Evolutionary conservation across 1,139 yeast species (phyloP), one percentile per base, ranked within the genome.

Genomic region (Schwanniomyces etchellsii): DNA sequence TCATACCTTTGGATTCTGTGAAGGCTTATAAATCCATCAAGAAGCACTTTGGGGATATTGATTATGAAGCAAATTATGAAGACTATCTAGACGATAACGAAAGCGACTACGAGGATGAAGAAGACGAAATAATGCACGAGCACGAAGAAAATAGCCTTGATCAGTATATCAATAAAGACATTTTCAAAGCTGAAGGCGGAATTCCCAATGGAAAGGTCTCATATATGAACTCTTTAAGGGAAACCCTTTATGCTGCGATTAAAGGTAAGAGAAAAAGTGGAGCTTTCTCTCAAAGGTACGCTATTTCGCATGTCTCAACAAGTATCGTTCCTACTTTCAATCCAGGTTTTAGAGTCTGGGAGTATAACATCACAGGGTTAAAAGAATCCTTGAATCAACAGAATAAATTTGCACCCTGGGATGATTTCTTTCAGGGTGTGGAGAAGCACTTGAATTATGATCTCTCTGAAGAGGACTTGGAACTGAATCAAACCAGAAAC

Each of bases 251-350:
- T 44, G 66, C 77, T 9, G 53, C 50, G 3, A 49, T 71, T 32
- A 71, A 70, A 47, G 66, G 71, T 2, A 50, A 56, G 28, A 50
- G 45, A 32, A 66, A 69, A 33, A 49, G 70, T 14, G 79, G 84
- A 10, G 41, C 45, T 1, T 35, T 52, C 28, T 64, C 67, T 16
- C 82, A 80, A 41, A 60, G 89, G 28, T 84, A 82, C 46, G 65
- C 85, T 1, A 62, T 85, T 33, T 79, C 81, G 1, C 82, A 78
- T 46, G 77, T 85, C 14, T 68, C 78, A 3, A 78, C 89, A 1
- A 80, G 89, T 36, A 75, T 85, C n/a, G 74, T 85, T 4, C 95
- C 95, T 2, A 85, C 94, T 0, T 85, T 79, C 55, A 82, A 82
- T 43, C 89, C 95, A 3, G 85, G 89, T 2, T 50, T 85, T 35